Evolutionary conservation across 1,284 basidiomycete species (phyloP).

Genomic region (Schizopora paradoxa): DNA sequence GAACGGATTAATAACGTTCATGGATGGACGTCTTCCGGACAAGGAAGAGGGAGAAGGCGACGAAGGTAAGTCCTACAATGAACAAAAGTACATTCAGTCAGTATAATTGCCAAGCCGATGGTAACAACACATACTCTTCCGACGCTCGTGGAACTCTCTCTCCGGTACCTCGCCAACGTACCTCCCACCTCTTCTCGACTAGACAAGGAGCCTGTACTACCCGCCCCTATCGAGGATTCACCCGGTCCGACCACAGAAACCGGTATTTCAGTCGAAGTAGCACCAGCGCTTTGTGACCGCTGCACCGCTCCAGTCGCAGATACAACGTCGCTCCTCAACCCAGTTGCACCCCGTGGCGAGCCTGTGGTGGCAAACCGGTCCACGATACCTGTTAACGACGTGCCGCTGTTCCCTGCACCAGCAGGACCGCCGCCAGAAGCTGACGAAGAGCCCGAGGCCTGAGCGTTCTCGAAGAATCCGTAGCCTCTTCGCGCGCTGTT

Average conservation of each 20-base stretch:
- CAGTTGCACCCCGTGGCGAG: too few relatives aligned
- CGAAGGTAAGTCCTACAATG: conserved; percentile 31
- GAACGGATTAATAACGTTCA: conserved; percentile 57
- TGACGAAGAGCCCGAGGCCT: conserved; percentile 33
- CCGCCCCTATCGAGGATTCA: conserved; percentile 34
- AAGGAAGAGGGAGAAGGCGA: conserved; percentile 39
- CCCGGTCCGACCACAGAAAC: conserved; percentile 25
- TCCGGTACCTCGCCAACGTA: conserved; percentile 35
- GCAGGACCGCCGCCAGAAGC: conserved; percentile 22
- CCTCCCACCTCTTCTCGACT: conserved; percentile 29
- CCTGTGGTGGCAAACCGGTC: conserved; percentile 20
- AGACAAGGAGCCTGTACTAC: too few relatives aligned
- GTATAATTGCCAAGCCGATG: conserved; percentile 4
- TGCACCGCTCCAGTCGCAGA: conserved; percentile 26
- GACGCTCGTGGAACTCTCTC: conserved; percentile 36
- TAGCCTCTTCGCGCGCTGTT: too few relatives aligned
- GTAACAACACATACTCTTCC: conserved; percentile 31
- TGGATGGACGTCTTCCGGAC: conserved; percentile 49
- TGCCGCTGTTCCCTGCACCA: conserved; percentile 15
- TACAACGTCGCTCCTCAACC: conserved; percentile 32
- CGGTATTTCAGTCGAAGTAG: conserved; percentile 22
- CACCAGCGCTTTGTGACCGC: too few relatives aligned
- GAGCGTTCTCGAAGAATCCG: too few relatives aligned
- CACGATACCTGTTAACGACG: conserved; percentile 8
- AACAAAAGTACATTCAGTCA: too few relatives aligned